phyloP scores from a whole-genome alignment of 345 rosid genomes.

The Pistacia integerrima region DNA sequence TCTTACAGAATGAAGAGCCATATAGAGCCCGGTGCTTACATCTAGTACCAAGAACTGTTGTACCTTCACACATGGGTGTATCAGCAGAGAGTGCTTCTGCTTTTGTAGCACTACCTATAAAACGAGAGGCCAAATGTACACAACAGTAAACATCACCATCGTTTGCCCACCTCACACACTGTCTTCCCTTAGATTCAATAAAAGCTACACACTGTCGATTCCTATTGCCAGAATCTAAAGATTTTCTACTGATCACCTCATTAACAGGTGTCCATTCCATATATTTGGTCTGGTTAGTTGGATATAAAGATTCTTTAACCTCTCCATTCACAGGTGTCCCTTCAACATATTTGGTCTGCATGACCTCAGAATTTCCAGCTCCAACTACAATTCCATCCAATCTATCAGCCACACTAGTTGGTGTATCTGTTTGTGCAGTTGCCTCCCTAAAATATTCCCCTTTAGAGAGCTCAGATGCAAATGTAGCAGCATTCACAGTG shows the following conservation, averaged over 20 bases:
- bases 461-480: slow-evolving; percentile 35
- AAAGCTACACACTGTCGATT: slow-evolving; percentile 88
- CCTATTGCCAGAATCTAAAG: slow-evolving; percentile 57
- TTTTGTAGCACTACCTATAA: slow-evolving; percentile 59
- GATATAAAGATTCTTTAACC: slow-evolving; percentile 30
- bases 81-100: slow-evolving; percentile 59
- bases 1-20: slow-evolving; percentile 85
- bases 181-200: slow-evolving; percentile 93
- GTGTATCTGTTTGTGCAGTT: slow-evolving; percentile 35
- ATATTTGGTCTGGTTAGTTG: slow-evolving; percentile 27
- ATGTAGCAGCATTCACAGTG: slow-evolving; percentile 31
- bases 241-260: slow-evolving; percentile 41
- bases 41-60: slow-evolving; percentile 92
- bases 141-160: slow-evolving; percentile 98
- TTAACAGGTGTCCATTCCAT: slow-evolving; percentile 38
- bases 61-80: slow-evolving; percentile 81
- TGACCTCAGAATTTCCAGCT: slow-evolving; percentile 45
- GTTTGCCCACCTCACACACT: slow-evolving; percentile 97
- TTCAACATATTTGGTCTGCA: slow-evolving; percentile 29
- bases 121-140: slow-evolving; percentile 97
- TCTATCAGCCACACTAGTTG: slow-evolving; percentile 50
- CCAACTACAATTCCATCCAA: slow-evolving; percentile 82
- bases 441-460: slow-evolving; percentile 33
- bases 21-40: slow-evolving; percentile 92
- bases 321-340: slow-evolving; percentile 28